Evolutionary conservation across 306 rosid species (phyloP).

Genomic region (Abrus pulchellus): DNA sequence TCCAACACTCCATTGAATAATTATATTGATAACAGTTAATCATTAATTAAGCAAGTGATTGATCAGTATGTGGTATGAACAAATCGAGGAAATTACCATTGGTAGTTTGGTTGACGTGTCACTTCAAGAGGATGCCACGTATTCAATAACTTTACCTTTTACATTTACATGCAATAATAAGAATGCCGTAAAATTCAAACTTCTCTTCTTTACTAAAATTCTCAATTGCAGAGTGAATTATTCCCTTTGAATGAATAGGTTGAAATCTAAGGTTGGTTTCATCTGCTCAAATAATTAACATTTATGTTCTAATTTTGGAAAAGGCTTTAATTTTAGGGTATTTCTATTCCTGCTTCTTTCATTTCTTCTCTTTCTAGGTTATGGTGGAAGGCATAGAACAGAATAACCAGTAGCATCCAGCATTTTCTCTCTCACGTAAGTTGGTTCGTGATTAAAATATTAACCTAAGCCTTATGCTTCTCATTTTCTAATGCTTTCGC

Average conservation of each 20-base stretch:
- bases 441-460: slow-evolving; percentile 15
- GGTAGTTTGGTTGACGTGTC: slow-evolving; percentile 38
- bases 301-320: slow-evolving; percentile 43
- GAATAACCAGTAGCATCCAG: slow-evolving; percentile 41
- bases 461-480: slow-evolving; percentile 18
- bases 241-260: slow-evolving; percentile 26
- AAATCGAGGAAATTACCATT: slow-evolving; percentile 39
- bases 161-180: slow-evolving; percentile 5
- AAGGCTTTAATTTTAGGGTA: slow-evolving; percentile 45
- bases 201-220: not conserved
- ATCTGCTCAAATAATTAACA: slow-evolving; percentile 41
- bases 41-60: slow-evolving; percentile 53
- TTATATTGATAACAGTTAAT: slow-evolving; percentile 14
- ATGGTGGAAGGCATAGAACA: slow-evolving; percentile 44
- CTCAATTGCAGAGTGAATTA: not conserved
- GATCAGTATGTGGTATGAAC: slow-evolving; percentile 50
- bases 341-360: slow-evolving; percentile 26
- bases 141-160: slow-evolving; percentile 44
- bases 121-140: slow-evolving; percentile 40
- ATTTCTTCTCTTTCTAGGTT: slow-evolving; percentile 48
- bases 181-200: slow-evolving; percentile 23
- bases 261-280: slow-evolving; percentile 41
- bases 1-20: slow-evolving; percentile 26
- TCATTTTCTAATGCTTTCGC: slow-evolving; percentile 31
- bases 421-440: slow-evolving; percentile 55